Base-by-base conservation (phyloP, 176 grass and related monocot genomes). In the Areca catechu region DNA sequence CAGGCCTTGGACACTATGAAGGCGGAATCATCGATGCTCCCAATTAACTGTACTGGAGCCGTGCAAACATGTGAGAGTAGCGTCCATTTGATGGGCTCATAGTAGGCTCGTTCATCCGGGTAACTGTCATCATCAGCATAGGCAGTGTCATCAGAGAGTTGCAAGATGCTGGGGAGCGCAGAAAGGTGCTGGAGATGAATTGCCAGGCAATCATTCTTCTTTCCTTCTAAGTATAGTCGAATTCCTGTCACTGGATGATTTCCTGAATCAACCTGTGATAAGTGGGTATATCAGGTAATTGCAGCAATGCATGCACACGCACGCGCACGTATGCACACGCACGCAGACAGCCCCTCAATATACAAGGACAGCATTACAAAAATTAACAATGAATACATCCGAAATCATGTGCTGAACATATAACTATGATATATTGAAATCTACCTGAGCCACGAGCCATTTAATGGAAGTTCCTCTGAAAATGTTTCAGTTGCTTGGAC, bases 1-100 rank as follows among this genome's bases (percentile, higher is more conserved):
- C 85, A 86, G 1, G 90, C 90, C 49, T 76, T 78, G 24, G 90
- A 89, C 70, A 95, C 85, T 76, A 95, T 55, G 56, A 76, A 86
- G 25, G 90, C 90, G 51, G 81, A 89, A 37, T 83, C 90, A 75
- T 89, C 79, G 51, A 89, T 78, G 60, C 24, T 73, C 4, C 85
- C 79, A 61, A 29, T 65, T 70, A 83, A 80, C 74, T 89, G 76
- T 49, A 86, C 85, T 14, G 90, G 85, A 37, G 90, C 90, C 58
- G 90, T 89, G 82, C 85, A 95, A 28, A 83, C 29, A 73, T 95
- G 85, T 56, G 90, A 89, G 16, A 95, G 82, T 48, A 95, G 59
- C 27, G 82, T 50, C 67, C 82, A 86, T 62, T 69, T 89, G 43
- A 95, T 20, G 3, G 85, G 76, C 71, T 78, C 85, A 56, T 69